Conservation (phyloP, 169 alveolate genomes). For the Cryptosporidium muris region DNA sequence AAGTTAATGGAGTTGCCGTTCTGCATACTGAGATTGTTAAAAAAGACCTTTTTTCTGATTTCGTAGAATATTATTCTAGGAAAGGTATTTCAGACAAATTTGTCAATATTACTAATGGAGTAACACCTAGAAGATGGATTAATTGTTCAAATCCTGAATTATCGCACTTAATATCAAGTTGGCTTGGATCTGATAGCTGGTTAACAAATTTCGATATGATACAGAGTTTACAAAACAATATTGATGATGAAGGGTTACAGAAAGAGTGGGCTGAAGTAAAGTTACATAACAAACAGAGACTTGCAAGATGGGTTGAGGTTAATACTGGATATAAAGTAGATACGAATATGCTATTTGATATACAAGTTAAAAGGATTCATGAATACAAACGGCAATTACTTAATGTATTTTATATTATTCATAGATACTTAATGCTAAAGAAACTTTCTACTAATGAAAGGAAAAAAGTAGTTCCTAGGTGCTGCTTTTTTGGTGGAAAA, state of each 20-base stretch:
- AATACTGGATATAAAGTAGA: slow-evolving; percentile 78
- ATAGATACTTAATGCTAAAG: slow-evolving; percentile 82
- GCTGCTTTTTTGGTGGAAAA: slow-evolving; percentile 92
- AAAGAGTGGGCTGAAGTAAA: slow-evolving; percentile 83
- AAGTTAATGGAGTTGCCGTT: slow-evolving; percentile 95
- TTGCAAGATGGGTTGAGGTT: slow-evolving; percentile 85
- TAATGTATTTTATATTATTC: slow-evolving; percentile 87
- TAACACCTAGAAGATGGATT: slow-evolving; percentile 95
- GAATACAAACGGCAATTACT: slow-evolving; percentile 93
- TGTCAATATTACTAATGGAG: slow-evolving; percentile 93
- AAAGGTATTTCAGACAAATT: slow-evolving; percentile 84
- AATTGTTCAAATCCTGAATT: slow-evolving; percentile 89
- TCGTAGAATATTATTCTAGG: slow-evolving; percentile 82
- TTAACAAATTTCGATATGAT: slow-evolving; percentile 82
- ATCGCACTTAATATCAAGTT: slow-evolving; percentile 85
- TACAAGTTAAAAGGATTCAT: slow-evolving; percentile 92
- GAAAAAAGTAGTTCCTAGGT: slow-evolving; percentile 82
- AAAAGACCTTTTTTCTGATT: slow-evolving; percentile 86
- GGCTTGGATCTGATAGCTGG: slow-evolving; percentile 89
- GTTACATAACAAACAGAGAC: slow-evolving; percentile 81
- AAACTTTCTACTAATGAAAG: slow-evolving; percentile 84
- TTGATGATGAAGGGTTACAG: slow-evolving; percentile 79
- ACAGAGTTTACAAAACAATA: slow-evolving; percentile 77
- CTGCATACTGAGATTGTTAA: slow-evolving; percentile 89
- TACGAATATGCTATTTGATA: slow-evolving; percentile 86